These are phyloP conservation scores for Mucor velutinosus DNA, from an alignment of 371 early-diverging fungal genomes.

Conservation along the genomic window DNA sequence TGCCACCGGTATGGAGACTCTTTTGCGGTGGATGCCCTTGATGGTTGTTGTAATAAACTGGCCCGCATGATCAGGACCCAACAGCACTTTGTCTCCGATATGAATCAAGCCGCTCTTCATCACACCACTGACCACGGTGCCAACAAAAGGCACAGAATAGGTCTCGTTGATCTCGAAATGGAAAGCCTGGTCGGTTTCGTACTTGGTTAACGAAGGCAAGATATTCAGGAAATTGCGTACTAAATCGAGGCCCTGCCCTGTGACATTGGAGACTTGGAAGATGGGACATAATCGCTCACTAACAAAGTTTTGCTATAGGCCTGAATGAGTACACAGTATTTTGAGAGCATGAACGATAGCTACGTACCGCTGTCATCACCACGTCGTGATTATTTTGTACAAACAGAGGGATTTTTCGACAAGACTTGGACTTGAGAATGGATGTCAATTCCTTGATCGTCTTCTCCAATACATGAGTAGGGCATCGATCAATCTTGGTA, in stretches of 20 bases:
- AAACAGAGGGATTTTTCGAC: conserved; percentile 91
- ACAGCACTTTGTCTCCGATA: conserved; percentile 79
- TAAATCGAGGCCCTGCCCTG: conserved; percentile 83
- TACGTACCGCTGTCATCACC: conserved; percentile 69
- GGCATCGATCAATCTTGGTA: conserved; percentile 93
- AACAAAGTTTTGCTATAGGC: conserved; percentile 67
- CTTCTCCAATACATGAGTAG: conserved; percentile 77
- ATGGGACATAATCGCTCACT: conserved; percentile 90
- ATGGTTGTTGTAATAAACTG: conserved; percentile 76
- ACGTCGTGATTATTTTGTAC: conserved; percentile 77
- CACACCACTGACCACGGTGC: conserved; percentile 82
- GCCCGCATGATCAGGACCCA: conserved; percentile 88
- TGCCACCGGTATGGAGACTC: conserved; percentile 76
- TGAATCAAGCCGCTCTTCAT: conserved; percentile 67
- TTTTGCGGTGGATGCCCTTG: conserved; percentile 89
- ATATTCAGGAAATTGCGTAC: conserved; percentile 85
- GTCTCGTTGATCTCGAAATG: conserved; percentile 89
- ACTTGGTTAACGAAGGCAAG: conserved; percentile 69
- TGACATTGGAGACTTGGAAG: conserved; percentile 94
- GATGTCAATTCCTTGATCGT: conserved; percentile 83
- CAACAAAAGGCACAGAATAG: conserved; percentile 87
- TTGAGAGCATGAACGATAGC: too few species aligned
- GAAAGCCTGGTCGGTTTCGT: conserved; percentile 63
- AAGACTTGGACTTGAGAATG: conserved; percentile 85
- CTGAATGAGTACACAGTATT: not conserved